Base-by-base conservation (phyloP, 2,329 filamentous ascomycete species). In the Alternaria angustiovoidea region DNA sequence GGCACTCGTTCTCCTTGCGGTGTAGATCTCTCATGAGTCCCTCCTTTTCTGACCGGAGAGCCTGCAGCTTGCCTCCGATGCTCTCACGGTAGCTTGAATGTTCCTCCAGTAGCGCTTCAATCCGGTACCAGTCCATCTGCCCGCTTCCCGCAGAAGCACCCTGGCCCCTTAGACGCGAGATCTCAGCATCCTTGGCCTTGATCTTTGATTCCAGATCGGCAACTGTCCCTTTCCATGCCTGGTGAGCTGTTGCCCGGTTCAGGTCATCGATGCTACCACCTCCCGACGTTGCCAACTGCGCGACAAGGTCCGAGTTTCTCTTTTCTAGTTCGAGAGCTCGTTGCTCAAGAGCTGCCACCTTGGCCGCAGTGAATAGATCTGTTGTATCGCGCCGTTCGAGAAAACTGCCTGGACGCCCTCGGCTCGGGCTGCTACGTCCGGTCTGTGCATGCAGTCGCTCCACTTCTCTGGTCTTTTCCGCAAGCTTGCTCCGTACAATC, bases 291-390 rank as follows among this genome's bases (percentile, higher is more conserved):
- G 69, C 67, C n/a, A 78, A 61, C 41, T 79, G 73, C 6, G 58
- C 34, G 2, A 75, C 61, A 2, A 81, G 68, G 48, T 79, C 76
- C 9, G 72, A 66, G 61, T 81, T 81, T 3, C 76, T 67, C 63
- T 75, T 75, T 59, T 82, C 80, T 3, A 81, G 66, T 59, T 81
- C 80, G 16, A 82, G 73, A 14, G 76, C 76, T 14, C 79, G 73
- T 53, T 82, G 80, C 62, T 82, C 78, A 34, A 82, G 69, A 0
- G 80, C 80, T 14, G 79, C 80, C 1, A 76, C 73, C 53, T 79
- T 80, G 36, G 80, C 80, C 0, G 71, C 75, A 11, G 78, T 78
- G 64, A 80, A 82, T 16, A 82, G 71, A 58, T 81, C 79, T 14
- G 72, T 72, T 8, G 75, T 78, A 54, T 68, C 75, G 12, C 75